Percentiles rank a stretch among this genome's conserved stretches.
Evolutionary conservation across 2,329 filamentous ascomycete species (phyloP).

Genomic region (Alternaria sp.): DNA sequence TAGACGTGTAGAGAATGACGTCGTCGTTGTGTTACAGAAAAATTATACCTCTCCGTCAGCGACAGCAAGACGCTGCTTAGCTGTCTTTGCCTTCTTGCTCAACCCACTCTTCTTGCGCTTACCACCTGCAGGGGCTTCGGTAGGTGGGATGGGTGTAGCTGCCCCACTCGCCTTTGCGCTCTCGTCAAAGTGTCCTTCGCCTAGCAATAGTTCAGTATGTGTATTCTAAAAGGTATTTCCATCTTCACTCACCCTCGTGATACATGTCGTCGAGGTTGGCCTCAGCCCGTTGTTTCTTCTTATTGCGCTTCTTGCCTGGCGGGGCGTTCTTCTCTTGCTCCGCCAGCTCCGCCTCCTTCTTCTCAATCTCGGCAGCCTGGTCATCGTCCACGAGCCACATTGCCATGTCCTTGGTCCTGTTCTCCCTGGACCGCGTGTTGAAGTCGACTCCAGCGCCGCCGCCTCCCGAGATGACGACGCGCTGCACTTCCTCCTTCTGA

Average conservation of each 20-base stretch:
- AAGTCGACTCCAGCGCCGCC: slow-evolving; percentile 88
- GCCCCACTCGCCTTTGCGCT: slow-evolving; percentile 84
- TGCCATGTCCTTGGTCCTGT: slow-evolving; percentile 96
- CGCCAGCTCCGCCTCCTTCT: slow-evolving; percentile 85
- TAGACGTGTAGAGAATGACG: slow-evolving; percentile 21
- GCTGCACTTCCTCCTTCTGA: slow-evolving; percentile 98
- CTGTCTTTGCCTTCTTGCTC: slow-evolving; percentile 62
- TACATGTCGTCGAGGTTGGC: slow-evolving; percentile 93
- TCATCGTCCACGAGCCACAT: slow-evolving; percentile 99
- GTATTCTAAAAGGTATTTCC: neutral
- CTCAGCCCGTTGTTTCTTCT: slow-evolving; percentile 68
- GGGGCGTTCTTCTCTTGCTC: slow-evolving; percentile 65
- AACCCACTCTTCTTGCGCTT: slow-evolving; percentile 62
- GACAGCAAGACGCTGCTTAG: slow-evolving; percentile 60
- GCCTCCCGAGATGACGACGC: slow-evolving; percentile 93
- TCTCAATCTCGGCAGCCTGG: slow-evolving; percentile 91
- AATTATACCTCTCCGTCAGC: slow-evolving; percentile 55
- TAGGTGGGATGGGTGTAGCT: slow-evolving; percentile 75
- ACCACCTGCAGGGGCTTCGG: slow-evolving; percentile 45
- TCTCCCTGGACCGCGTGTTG: slow-evolving; percentile 89
- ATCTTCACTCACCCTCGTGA: slow-evolving; percentile 83
- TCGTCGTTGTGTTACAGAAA: slow-evolving; percentile 20
- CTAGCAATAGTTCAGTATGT: slow-evolving; percentile 61
- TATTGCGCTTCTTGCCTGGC: slow-evolving; percentile 63
- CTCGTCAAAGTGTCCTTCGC: slow-evolving; percentile 96